phyloP scores from a whole-genome alignment of 495 filamentous ascomycete species.

The Neurospora sp. region DNA sequence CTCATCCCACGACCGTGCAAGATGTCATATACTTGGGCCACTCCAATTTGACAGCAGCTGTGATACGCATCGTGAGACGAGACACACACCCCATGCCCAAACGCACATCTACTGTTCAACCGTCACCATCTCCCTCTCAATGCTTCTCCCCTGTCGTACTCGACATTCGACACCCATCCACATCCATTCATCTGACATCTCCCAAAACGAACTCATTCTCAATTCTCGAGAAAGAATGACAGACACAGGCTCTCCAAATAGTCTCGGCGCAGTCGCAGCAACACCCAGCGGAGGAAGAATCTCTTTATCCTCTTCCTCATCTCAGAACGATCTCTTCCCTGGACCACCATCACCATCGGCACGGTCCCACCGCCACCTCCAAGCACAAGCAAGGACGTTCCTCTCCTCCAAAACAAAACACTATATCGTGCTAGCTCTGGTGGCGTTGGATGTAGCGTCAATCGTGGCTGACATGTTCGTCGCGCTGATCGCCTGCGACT shows the following conservation, averaged over 20 bases:
- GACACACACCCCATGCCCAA: neutral
- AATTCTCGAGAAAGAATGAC: neutral
- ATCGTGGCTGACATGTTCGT: constrained; percentile 57
- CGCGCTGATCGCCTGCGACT: constrained; percentile 49
- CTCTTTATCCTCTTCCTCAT: neutral
- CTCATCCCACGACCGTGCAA: neutral
- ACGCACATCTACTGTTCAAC: neutral
- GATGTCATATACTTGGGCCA: neutral
- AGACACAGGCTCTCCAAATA: neutral
- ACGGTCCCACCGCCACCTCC: neutral
- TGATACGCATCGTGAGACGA: neutral
- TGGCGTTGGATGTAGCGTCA: constrained; percentile 45
- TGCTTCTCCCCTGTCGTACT: neutral
- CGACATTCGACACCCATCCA: neutral
- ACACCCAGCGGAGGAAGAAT: neutral
- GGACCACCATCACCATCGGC: neutral
- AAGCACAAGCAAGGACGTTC: constrained; percentile 19
- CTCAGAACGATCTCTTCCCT: neutral
- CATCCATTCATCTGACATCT: neutral
- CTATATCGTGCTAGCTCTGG: constrained; percentile 44
- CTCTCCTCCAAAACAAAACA: constrained; percentile 48
- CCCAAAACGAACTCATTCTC: neutral
- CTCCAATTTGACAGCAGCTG: neutral
- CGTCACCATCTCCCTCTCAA: neutral
- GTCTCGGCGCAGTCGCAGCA: neutral